These are phyloP conservation scores for Aspergillus sp. DNA, from an alignment of 2,329 filamentous ascomycete species.

Conservation along the genomic window DNA sequence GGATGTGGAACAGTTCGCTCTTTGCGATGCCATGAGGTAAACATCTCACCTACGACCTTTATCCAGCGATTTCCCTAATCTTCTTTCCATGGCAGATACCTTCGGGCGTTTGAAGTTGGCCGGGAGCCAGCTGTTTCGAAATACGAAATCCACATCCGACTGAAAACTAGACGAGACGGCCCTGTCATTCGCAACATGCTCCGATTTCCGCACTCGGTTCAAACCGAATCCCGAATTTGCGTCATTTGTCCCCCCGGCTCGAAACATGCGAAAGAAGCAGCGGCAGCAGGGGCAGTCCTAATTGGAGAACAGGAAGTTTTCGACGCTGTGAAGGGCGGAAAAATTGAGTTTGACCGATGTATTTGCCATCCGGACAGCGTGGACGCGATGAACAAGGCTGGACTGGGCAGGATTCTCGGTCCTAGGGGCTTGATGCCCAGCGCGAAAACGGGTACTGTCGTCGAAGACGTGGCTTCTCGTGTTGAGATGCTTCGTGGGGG, in stretches of 20 bases:
- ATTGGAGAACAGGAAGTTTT: conserved; percentile 88
- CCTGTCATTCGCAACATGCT: conserved; percentile 84
- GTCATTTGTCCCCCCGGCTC: conserved; percentile 87
- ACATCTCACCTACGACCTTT: conserved; percentile 12
- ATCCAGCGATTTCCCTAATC: conserved; percentile 13
- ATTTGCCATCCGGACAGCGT: conserved; percentile 81
- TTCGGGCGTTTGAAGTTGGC: conserved; percentile 90
- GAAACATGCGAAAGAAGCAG: conserved; percentile 70
- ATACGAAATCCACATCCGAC: conserved; percentile 83
- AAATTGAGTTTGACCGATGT: conserved; percentile 83
- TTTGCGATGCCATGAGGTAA: conserved; percentile 88
- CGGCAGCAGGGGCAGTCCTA: conserved; percentile 73
- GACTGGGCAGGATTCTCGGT: conserved; percentile 77
- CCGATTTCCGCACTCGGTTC: conserved; percentile 83
- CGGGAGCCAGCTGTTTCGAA: conserved; percentile 70
- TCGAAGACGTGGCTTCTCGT: conserved; percentile 71
- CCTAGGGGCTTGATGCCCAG: conserved; percentile 92
- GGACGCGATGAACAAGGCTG: conserved; percentile 76
- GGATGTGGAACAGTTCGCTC: conserved; percentile 69
- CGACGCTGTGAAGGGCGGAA: conserved; percentile 70
- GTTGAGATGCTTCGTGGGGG: conserved; percentile 82
- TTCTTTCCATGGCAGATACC: conserved; percentile 60
- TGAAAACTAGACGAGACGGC: conserved; percentile 82
- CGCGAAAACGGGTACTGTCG: conserved; percentile 82
- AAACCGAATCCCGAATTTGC: conserved; percentile 83